Evolutionary conservation across 176 grass and related monocot genomes (phyloP).

Genomic region (Paspalum vaginatum): DNA sequence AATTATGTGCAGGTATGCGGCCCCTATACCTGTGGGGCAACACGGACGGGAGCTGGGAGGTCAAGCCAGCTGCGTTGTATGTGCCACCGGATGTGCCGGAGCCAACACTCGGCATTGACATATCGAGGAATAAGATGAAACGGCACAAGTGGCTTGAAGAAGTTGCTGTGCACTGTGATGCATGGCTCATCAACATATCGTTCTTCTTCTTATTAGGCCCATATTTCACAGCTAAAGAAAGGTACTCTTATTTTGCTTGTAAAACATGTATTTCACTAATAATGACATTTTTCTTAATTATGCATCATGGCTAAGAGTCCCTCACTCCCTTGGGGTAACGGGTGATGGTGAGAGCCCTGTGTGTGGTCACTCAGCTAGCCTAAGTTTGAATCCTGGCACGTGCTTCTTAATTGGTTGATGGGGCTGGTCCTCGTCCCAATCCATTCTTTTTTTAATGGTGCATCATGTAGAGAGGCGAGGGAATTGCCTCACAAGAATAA

Average conservation of each 20-base stretch:
- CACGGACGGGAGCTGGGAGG: background rate
- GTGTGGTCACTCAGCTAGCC: no score
- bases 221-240: background rate
- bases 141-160: background rate
- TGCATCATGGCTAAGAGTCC: background rate
- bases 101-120: background rate
- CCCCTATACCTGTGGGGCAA: background rate
- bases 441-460: no score
- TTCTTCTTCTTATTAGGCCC: background rate
- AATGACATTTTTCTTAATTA: background rate
- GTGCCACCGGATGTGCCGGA: background rate
- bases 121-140: background rate
- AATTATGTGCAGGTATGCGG: background rate
- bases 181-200: background rate
- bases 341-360: no score
- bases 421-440: no score
- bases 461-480: no score
- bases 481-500: no score
- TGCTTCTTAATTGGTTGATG: no score
- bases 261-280: background rate
- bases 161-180: background rate
- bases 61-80: no score
- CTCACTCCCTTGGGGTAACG: no score
- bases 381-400: no score
- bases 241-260: background rate